Conservation (phyloP, 2,329 filamentous ascomycete species). For the Uncinocarpus reesii region DNA sequence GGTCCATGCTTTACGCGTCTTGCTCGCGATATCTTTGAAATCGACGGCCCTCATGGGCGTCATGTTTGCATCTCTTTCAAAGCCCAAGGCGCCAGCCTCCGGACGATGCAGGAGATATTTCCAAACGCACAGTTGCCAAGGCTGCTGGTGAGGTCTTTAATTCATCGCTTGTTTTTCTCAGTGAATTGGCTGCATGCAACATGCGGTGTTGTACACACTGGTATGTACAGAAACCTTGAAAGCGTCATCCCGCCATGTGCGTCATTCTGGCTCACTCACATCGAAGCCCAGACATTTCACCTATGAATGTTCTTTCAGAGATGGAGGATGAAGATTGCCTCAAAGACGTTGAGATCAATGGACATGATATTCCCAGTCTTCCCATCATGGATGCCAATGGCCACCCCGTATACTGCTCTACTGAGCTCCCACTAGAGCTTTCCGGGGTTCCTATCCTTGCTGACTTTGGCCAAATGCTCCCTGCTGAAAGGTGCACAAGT, state of each 20-base stretch:
- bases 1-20: conserved; percentile 21
- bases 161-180: conserved; percentile 17
- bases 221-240: conserved; percentile 13
- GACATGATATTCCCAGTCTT: too few species aligned
- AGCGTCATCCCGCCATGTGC: not conserved
- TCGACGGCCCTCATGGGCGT: conserved; percentile 17
- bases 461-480: conserved; percentile 21
- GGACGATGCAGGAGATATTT: conserved; percentile 19
- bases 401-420: too few species aligned
- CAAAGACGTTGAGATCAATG: too few species aligned
- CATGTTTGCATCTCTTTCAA: conserved; percentile 23
- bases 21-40: conserved; percentile 21
- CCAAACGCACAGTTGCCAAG: conserved; percentile 19
- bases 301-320: conserved; percentile 17
- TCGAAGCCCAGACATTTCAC: conserved; percentile 18
- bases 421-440: conserved; percentile 10
- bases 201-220: conserved; percentile 19
- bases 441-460: conserved; percentile 18
- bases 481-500: conserved; percentile 7
- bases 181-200: conserved; percentile 18
- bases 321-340: too few species aligned
- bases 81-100: conserved; percentile 22
- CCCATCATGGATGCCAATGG: too few species aligned
- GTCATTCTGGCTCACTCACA: too few species aligned
- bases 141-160: conserved; percentile 17